Base-by-base conservation (phyloP, 1,139 yeast genomes). In the Suhomyces chickasaworum region DNA sequence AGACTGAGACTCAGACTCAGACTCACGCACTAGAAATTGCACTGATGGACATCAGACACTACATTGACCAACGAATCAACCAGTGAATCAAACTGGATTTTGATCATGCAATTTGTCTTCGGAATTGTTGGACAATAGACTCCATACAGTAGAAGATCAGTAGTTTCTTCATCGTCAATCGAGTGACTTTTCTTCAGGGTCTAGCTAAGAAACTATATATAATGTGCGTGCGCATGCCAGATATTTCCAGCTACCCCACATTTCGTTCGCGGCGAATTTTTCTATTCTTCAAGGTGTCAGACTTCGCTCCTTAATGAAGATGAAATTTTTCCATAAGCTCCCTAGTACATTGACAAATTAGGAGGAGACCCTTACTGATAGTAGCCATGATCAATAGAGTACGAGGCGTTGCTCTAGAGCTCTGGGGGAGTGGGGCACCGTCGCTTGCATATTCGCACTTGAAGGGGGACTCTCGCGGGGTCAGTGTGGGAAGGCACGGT, bases 351-450 rank as follows among this genome's bases (percentile, higher is more conserved):
- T 3, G 17, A 29, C 32, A 17, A 29, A 29, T 13, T 29, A 29
- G 32, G 32, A 2, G 8, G 16, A 9, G 10, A 3, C 10, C 7
- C 10, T 29, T 29, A 7, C 32, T 17, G 15, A 29, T 13, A 13
- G 32, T n/a, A 13, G 32, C 17, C 17, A 15, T 13, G 10, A 25
- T 4, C 29, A 25, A n/a, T n/a, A 25, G 29, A 13, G n/a, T 4
- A 25, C 29, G 29, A 25, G 29, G 29, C 29, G 32, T 29, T 7
- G 32, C 16, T 8, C 17, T 29, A 17, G 32, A 15, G 17, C 32
- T 29, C 32, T 29, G 32, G 32, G 32, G n/a, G 18, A 15, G 32
- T 29, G 32, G 32, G 32, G 32, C 32, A 29, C 32, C 29, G 29
- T 25, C 29, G 29, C 29, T 25, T 25, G 29, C 29, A 25, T 25